Conservation (phyloP, 106 monocot genomes). For the Allium fistulosum region DNA sequence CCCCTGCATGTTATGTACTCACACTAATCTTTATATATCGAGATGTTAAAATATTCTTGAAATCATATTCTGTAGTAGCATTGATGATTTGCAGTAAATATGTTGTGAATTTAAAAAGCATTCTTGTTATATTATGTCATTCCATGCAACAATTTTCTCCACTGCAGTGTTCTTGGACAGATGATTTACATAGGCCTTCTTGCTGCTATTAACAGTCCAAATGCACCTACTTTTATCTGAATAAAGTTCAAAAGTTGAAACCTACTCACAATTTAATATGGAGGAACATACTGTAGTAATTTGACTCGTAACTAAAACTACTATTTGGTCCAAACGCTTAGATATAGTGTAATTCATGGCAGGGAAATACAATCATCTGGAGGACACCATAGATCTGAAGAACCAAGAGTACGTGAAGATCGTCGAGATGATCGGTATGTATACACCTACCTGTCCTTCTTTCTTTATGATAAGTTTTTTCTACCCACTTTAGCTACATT, state of each 20-base stretch:
- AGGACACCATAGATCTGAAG: constrained; percentile 53
- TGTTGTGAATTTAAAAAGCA: too few species aligned
- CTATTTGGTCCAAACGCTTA: not conserved
- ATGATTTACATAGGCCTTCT: not conserved
- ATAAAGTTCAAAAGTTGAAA: not conserved
- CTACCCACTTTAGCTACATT: not conserved
- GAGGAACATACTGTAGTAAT: not conserved
- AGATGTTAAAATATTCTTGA: too few species aligned
- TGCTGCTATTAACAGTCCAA: not conserved
- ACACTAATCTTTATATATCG: too few species aligned
- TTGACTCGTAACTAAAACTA: not conserved
- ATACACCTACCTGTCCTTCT: not conserved
- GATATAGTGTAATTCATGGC: constrained; percentile 23
- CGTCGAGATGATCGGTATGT: constrained; percentile 45
- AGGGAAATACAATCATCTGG: constrained; percentile 59
- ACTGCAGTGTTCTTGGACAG: too few species aligned
- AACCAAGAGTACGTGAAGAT: constrained; percentile 67
- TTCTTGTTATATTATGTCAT: too few species aligned
- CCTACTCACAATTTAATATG: not conserved
- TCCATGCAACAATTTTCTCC: too few species aligned
- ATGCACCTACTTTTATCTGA: not conserved
- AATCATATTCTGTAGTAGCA: too few species aligned
- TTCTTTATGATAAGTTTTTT: not conserved
- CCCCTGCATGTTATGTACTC: too few species aligned
- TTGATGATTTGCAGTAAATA: too few species aligned